These are phyloP conservation scores for Haplosporangium sp. DNA, from an alignment of 371 early-diverging fungal genomes.

Conservation along the genomic window DNA sequence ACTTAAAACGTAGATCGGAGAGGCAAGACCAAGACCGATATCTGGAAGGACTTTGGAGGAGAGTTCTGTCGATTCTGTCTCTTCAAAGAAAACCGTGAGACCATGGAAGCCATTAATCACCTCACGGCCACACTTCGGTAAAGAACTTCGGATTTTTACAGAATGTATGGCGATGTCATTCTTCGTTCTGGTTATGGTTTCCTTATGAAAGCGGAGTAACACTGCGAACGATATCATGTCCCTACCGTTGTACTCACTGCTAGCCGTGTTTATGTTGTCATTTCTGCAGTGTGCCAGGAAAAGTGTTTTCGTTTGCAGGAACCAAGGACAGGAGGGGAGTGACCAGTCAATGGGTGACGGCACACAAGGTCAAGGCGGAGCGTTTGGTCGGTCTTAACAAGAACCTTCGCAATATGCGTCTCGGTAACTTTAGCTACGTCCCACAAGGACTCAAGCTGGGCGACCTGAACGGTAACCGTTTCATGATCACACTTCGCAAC, in stretches of 20 bases:
- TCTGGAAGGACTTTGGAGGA: conserved; percentile 67
- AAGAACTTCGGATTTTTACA: background rate
- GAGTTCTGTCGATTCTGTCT: conserved; percentile 85
- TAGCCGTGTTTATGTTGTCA: background rate
- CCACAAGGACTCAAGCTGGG: conserved; percentile 79
- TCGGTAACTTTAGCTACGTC: conserved; percentile 85
- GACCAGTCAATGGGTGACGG: conserved; percentile 92
- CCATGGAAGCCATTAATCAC: conserved; percentile 81
- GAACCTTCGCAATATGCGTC: conserved; percentile 66
- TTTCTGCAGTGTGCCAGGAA: conserved; percentile 57
- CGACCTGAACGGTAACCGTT: conserved; percentile 91
- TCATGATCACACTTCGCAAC: conserved; percentile 80
- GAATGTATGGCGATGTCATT: conserved; percentile 10
- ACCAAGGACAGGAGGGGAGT: conserved; percentile 99
- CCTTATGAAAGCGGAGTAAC: too few relatives aligned
- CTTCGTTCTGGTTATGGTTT: background rate
- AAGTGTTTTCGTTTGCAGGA: conserved; percentile 90
- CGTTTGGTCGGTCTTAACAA: conserved; percentile 68
- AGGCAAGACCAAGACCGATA: conserved; percentile 53
- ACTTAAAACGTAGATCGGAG: conserved; percentile 15
- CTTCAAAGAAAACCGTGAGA: conserved; percentile 92
- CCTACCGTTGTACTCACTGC: background rate
- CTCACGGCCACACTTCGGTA: conserved; percentile 65
- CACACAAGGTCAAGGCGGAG: conserved; percentile 69
- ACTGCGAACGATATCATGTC: too few relatives aligned